Percentiles rank a stretch among this genome's conserved stretches.
phyloP scores from a whole-genome alignment of 305 asterid species.

The Plantago rigida region DNA sequence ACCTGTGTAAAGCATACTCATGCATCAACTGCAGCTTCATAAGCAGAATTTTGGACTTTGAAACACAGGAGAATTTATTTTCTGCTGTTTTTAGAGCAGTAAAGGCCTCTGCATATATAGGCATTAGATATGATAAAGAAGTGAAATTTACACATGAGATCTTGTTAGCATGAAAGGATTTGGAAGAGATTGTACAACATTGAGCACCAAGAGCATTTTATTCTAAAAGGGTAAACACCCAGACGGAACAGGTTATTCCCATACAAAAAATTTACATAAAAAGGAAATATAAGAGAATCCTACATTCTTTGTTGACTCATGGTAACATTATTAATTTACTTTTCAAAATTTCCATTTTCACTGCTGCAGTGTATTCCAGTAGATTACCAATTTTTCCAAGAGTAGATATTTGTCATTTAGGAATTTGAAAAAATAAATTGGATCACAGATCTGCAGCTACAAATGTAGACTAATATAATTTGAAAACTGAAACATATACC shows the following conservation, averaged over 20 bases:
- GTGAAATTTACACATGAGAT: slow-evolving; percentile 10
- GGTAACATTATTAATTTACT: too few species aligned
- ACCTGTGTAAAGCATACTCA: slow-evolving; percentile 82
- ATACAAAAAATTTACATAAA: too few species aligned
- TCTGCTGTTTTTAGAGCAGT: slow-evolving; percentile 75
- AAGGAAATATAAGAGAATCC: too few species aligned
- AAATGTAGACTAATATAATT: too few species aligned
- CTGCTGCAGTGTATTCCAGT: too few species aligned
- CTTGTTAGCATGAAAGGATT: slow-evolving; percentile 9
- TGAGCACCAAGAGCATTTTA: not conserved
- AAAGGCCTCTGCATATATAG: slow-evolving; percentile 55
- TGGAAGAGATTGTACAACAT: not conserved
- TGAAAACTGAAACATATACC: too few species aligned
- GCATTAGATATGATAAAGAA: slow-evolving; percentile 6
- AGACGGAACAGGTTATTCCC: too few species aligned
- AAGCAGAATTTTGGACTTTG: slow-evolving; percentile 71
- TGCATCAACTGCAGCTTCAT: slow-evolving; percentile 75
- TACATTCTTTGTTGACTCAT: too few species aligned
- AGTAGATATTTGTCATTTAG: too few species aligned
- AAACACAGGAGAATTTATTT: slow-evolving; percentile 58
- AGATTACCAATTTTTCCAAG: too few species aligned
- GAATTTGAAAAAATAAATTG: not conserved
- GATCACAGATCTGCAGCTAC: not conserved
- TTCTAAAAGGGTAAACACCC: not conserved
- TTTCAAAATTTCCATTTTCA: too few species aligned